A percentile compares a stretch with the other conserved stretches of the same genome.
Evolutionary conservation across 805 yeast genomes (phyloP).

Genomic region (Blastobotrys peoriensis): DNA sequence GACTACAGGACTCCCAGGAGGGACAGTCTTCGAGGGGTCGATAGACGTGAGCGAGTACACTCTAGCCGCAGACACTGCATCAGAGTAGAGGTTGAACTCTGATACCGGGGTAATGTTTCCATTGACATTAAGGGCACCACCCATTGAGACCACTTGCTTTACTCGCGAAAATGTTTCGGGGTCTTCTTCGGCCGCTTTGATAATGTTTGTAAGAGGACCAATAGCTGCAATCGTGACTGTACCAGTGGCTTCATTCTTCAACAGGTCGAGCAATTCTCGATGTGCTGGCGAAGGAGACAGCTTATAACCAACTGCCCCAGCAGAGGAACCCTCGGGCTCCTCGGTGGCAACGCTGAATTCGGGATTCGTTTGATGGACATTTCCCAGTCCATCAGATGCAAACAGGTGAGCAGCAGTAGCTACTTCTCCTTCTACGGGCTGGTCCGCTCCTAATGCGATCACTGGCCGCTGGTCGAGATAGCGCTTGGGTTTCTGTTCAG

Average conservation of each 20-base stretch:
- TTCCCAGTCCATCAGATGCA: conserved; percentile 38
- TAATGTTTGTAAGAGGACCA: conserved; percentile 37
- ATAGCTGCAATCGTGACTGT: conserved; percentile 36
- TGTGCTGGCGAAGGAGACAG: conserved; percentile 27
- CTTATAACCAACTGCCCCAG: conserved; percentile 24
- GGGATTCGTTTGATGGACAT: conserved; percentile 31
- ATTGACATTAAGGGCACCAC: conserved; percentile 31
- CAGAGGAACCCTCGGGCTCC: conserved; percentile 25
- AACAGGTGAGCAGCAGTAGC: conserved; percentile 36
- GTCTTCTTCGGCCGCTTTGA: conserved; percentile 34
- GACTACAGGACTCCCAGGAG: conserved; percentile 20
- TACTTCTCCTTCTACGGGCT: conserved; percentile 25
- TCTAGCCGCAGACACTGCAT: conserved; percentile 35
- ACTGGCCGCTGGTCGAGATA: too few species aligned
- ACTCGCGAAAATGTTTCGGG: conserved; percentile 32
- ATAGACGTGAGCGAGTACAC: conserved; percentile 31
- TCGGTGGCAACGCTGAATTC: conserved; percentile 30
- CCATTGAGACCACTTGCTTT: conserved; percentile 35
- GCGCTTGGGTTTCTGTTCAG: conserved; percentile 30
- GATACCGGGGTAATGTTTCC: conserved; percentile 39
- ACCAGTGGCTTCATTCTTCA: conserved; percentile 30
- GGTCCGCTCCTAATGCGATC: conserved; percentile 30
- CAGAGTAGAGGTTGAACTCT: conserved; percentile 38
- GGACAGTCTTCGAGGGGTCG: conserved; percentile 27
- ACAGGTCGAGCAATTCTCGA: conserved; percentile 32